phyloP scores from a whole-genome alignment of 371 early-diverging fungal genomes.

The Entomophthora muscae region DNA sequence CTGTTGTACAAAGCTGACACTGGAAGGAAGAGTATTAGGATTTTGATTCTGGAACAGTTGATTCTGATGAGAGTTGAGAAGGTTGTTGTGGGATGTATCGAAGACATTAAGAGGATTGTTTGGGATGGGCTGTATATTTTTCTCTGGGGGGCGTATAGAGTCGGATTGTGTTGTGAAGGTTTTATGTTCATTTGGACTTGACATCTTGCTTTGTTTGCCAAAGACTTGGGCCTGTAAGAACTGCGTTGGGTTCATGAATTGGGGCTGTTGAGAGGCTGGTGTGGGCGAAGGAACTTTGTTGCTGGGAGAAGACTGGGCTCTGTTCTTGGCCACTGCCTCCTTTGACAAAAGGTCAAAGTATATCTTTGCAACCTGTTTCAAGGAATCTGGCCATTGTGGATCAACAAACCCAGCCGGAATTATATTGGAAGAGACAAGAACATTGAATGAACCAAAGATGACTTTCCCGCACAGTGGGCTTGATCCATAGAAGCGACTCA shows the following conservation, averaged over 20 bases:
- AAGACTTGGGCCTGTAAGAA: constrained; percentile 3
- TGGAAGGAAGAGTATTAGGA: background rate
- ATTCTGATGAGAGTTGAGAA: background rate
- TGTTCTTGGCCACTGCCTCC: background rate
- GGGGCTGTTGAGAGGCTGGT: background rate
- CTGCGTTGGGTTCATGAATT: background rate
- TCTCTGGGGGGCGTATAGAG: background rate
- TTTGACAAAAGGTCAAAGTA: background rate
- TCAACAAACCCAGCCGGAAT: background rate
- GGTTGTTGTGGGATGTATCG: background rate
- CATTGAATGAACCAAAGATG: background rate
- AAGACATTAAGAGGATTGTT: background rate
- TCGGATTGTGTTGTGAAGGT: background rate
- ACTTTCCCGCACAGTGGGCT: background rate
- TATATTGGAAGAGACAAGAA: background rate
- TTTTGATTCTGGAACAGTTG: background rate
- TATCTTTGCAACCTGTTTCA: background rate
- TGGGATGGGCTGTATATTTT: background rate
- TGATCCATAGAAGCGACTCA: background rate
- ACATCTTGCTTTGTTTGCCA: background rate
- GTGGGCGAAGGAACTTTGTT: background rate
- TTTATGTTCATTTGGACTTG: too few relatives aligned
- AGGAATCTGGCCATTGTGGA: background rate
- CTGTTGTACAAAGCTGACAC: background rate
- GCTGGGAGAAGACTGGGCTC: background rate